Percentiles rank a stretch among this genome's conserved stretches.
phyloP scores from a whole-genome alignment of 2,329 filamentous ascomycete genomes.

The Claviceps purpurea region DNA sequence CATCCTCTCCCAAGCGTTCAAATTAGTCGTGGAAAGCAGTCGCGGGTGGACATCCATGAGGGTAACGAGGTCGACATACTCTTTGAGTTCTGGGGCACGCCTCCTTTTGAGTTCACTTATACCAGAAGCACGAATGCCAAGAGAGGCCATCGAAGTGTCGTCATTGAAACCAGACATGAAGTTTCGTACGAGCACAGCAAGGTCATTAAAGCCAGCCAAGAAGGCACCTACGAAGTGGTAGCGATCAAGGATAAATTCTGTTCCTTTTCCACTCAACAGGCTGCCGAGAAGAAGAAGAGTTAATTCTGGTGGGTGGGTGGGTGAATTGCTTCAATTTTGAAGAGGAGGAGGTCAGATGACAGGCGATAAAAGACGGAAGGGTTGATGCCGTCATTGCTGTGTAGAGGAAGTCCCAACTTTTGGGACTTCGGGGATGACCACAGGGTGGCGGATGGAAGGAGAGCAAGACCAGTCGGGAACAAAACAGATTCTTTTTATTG shows the following conservation, averaged over 20 bases:
- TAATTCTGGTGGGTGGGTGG: neutral
- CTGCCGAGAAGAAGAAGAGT: conserved; percentile 29
- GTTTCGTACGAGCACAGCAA: conserved; percentile 70
- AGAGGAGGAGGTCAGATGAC: neutral
- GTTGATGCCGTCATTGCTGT: neutral
- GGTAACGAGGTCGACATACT: conserved; percentile 85
- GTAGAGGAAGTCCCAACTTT: conserved; percentile 17
- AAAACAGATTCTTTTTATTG: conserved; percentile 19
- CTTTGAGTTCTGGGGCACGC: conserved; percentile 90
- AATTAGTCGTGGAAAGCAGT: conserved; percentile 71
- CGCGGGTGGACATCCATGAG: conserved; percentile 87
- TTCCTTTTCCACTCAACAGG: conserved; percentile 64
- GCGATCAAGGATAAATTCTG: conserved; percentile 91
- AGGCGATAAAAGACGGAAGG: too few relatives aligned
- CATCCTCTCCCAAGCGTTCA: conserved; percentile 86
- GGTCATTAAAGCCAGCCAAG: conserved; percentile 72
- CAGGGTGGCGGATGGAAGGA: conserved; percentile 15
- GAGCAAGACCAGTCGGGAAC: neutral
- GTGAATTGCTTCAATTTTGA: too few relatives aligned
- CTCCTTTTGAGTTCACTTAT: conserved; percentile 96
- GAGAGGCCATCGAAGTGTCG: conserved; percentile 61
- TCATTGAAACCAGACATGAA: conserved; percentile 86
- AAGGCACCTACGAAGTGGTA: conserved; percentile 95
- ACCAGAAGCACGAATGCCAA: conserved; percentile 77
- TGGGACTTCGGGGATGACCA: conserved; percentile 20